These are phyloP conservation scores for Gastrodia elata DNA, from an alignment of 106 monocot genomes.

Conservation along the genomic window DNA sequence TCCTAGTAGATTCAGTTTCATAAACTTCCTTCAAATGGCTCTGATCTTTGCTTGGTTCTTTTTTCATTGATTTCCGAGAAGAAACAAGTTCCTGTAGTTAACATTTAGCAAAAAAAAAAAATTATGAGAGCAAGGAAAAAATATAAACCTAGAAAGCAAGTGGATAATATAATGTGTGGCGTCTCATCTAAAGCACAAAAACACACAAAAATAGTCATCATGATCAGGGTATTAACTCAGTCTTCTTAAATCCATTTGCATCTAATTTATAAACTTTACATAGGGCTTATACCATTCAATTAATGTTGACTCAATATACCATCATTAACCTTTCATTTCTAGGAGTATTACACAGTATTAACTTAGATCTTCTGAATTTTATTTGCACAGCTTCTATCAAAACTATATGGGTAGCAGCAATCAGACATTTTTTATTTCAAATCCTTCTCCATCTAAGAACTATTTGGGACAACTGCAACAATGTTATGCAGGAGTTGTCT, in stretches of 20 bases:
- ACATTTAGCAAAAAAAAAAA: background rate
- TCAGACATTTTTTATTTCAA: background rate
- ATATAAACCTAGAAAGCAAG: background rate
- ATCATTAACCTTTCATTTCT: background rate
- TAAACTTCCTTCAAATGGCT: background rate
- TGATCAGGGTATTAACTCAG: too few relatives aligned
- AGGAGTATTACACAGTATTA: background rate
- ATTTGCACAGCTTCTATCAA: background rate
- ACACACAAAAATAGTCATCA: background rate
- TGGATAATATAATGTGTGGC: background rate
- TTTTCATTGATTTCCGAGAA: background rate
- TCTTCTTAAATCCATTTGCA: too few relatives aligned
- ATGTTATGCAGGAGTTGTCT: too few relatives aligned
- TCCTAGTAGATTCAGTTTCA: background rate
- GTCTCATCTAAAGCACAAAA: background rate
- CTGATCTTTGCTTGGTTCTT: background rate
- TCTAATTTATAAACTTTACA: too few relatives aligned
- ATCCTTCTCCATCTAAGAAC: background rate
- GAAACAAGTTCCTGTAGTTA: conserved; percentile 1
- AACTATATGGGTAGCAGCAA: background rate
- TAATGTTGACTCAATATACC: background rate
- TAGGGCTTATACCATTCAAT: background rate
- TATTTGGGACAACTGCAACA: too few relatives aligned
- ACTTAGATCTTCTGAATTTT: background rate
- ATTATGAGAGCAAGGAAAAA: background rate